Percentiles rank a stretch among this genome's conserved stretches.
phyloP scores from a whole-genome alignment of 1,284 basidiomycete genomes.

The Apiotrichum sp. region DNA sequence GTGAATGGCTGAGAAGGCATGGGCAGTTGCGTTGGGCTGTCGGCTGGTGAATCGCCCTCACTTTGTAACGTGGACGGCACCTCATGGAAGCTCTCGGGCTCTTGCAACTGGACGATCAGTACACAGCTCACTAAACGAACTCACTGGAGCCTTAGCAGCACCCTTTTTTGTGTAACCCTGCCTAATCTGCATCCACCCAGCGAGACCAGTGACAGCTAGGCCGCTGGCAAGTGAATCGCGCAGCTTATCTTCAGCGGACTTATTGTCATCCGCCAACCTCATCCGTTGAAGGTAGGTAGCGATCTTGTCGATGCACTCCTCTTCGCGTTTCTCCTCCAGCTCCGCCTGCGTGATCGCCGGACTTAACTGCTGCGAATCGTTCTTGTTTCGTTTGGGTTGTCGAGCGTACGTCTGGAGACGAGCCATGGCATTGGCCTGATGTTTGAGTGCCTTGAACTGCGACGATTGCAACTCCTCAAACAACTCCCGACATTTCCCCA shows the following conservation, averaged over 20 bases:
- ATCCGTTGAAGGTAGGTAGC: not conserved
- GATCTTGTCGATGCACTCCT: not conserved
- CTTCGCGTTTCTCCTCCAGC: not conserved
- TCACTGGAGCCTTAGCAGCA: slow-evolving; percentile 4
- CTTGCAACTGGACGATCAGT: not conserved
- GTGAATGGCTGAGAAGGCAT: no score
- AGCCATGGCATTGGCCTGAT: not conserved
- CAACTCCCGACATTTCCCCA: not conserved
- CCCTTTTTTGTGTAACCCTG: slow-evolving; percentile 5
- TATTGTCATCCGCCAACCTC: not conserved
- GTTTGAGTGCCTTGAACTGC: not conserved
- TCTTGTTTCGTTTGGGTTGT: not conserved
- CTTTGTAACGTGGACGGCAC: not conserved
- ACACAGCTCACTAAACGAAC: not conserved
- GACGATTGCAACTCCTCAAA: slow-evolving; percentile 2
- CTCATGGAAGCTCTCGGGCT: not conserved
- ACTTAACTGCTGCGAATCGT: not conserved
- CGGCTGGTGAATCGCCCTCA: not conserved
- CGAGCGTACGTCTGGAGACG: not conserved
- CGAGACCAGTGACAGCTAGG: slow-evolving; percentile 12
- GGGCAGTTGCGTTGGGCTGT: not conserved
- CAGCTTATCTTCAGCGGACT: not conserved
- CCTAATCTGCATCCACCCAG: slow-evolving; percentile 14
- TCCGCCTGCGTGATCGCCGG: not conserved
- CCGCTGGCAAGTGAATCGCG: slow-evolving; percentile 8